Percentiles rank a stretch among this genome's conserved stretches.
These are phyloP conservation scores for Theobroma grandiflorum DNA, from an alignment of 441 rosid species.

Conservation along the genomic window DNA sequence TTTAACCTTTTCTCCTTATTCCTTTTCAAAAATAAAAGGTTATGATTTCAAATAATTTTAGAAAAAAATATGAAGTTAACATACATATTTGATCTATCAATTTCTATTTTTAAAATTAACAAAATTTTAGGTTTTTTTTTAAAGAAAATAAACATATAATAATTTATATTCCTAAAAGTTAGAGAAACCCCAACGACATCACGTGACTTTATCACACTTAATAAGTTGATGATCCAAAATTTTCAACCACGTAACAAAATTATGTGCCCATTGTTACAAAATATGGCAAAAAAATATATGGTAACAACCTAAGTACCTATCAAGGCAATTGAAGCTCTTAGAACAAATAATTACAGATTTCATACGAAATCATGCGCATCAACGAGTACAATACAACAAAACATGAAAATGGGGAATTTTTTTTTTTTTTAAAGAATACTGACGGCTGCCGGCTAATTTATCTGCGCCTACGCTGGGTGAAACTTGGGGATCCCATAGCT, in stretches of 20 bases:
- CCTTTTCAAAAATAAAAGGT: too few relatives aligned
- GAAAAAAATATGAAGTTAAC: too few relatives aligned
- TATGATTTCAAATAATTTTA: too few relatives aligned
- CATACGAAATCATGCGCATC: neutral
- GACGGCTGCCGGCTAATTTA: constrained; percentile 32
- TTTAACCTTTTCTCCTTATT: too few relatives aligned
- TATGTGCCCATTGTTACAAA: neutral
- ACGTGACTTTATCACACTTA: too few relatives aligned
- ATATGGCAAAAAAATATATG: neutral
- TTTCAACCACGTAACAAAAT: neutral
- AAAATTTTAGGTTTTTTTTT: too few relatives aligned
- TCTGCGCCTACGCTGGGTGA: constrained; percentile 67
- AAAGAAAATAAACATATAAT: too few relatives aligned
- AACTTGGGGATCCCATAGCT: constrained; percentile 69
- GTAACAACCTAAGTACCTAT: neutral
- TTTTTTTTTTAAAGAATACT: neutral
- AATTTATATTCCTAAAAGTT: too few relatives aligned
- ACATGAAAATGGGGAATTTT: neutral
- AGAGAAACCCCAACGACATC: too few relatives aligned
- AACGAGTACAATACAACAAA: neutral
- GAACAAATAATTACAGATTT: neutral
- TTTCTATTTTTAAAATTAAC: too few relatives aligned
- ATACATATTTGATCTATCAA: too few relatives aligned
- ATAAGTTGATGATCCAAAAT: too few relatives aligned
- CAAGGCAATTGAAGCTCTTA: neutral